phyloP scores from a whole-genome alignment of 2,329 filamentous ascomycete species.

The Sclerotinia sclerotiorum region DNA sequence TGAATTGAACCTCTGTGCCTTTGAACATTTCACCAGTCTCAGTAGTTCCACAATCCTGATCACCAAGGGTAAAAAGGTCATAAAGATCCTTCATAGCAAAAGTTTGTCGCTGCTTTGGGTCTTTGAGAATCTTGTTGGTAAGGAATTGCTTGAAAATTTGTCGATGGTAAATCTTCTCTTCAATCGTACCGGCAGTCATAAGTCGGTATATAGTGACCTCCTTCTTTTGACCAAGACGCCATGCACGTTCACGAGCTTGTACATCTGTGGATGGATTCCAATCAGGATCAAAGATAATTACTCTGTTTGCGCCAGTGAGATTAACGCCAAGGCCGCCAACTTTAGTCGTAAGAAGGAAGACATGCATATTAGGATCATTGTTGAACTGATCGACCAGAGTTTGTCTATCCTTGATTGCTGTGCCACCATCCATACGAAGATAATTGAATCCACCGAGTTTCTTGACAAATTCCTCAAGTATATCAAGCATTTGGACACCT shows the following conservation, averaged over 20 bases:
- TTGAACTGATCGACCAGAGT: constrained; percentile 92
- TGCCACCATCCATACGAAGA: constrained; percentile 90
- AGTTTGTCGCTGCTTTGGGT: constrained; percentile 88
- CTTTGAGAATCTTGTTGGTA: constrained; percentile 91
- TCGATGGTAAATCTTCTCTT: constrained; percentile 98
- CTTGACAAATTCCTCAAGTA: constrained; percentile 78
- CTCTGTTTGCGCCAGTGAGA: constrained; percentile 87
- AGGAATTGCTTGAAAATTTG: constrained; percentile 99
- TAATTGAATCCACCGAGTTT: constrained; percentile 70
- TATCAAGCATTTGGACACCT: constrained; percentile 92
- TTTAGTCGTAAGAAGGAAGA: constrained; percentile 93
- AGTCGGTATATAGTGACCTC: constrained; percentile 95
- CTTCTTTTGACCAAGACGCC: constrained; percentile 91
- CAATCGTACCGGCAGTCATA: constrained; percentile 97
- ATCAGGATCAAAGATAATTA: constrained; percentile 98
- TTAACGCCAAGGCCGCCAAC: constrained; percentile 94
- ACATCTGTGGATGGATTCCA: constrained; percentile 98
- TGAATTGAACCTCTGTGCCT: constrained; percentile 75
- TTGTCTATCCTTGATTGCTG: constrained; percentile 85
- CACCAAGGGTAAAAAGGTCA: constrained; percentile 81
- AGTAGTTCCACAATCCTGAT: constrained; percentile 66
- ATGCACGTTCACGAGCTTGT: constrained; percentile 91
- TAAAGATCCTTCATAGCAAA: constrained; percentile 89
- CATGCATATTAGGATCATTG: constrained; percentile 70
- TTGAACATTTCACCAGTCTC: constrained; percentile 86